phyloP scores from a whole-genome alignment of 192 early-diverging fungal genomes.

The Dissophora globulifera region DNA sequence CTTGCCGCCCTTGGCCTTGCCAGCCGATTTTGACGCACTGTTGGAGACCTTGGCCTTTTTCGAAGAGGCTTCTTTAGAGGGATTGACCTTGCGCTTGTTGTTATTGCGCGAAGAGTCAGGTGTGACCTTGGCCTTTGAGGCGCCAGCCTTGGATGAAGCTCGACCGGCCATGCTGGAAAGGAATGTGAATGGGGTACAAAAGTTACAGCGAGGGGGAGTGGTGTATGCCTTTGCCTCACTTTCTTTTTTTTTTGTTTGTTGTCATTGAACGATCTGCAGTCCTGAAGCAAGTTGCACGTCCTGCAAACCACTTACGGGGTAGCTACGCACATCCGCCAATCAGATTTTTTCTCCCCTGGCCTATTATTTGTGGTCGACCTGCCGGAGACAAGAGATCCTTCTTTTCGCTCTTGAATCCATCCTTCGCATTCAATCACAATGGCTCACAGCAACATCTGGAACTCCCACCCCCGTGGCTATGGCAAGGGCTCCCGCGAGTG shows the following conservation, averaged over 20 bases:
- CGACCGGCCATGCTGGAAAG: slow-evolving; percentile 37
- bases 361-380: not conserved
- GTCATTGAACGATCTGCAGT: slow-evolving; percentile 16
- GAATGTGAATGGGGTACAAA: not conserved
- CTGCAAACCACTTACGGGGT: too few relatives aligned
- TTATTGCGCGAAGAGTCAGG: slow-evolving; percentile 21
- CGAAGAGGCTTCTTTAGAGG: slow-evolving; percentile 7
- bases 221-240: not conserved
- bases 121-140: slow-evolving; percentile 15
- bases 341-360: slow-evolving; percentile 16
- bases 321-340: too few relatives aligned
- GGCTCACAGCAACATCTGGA: slow-evolving; percentile 98
- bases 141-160: slow-evolving; percentile 14
- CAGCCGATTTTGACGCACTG: slow-evolving; percentile 7
- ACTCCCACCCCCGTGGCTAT: slow-evolving; percentile 95
- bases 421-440: slow-evolving; percentile 70
- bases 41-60: slow-evolving; percentile 38
- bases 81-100: slow-evolving; percentile 37
- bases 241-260: not conserved
- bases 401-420: slow-evolving; percentile 47
- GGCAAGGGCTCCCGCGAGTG: slow-evolving; percentile 99
- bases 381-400: slow-evolving; percentile 21
- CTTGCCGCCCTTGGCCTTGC: slow-evolving; percentile 15
- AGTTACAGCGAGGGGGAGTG: too few relatives aligned
- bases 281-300: too few relatives aligned